Evolutionary conservation across 148 eudicot genomes (phyloP), one percentile per base, ranked within the genome.

Genomic region (Vaccinium macrocarpon): DNA sequence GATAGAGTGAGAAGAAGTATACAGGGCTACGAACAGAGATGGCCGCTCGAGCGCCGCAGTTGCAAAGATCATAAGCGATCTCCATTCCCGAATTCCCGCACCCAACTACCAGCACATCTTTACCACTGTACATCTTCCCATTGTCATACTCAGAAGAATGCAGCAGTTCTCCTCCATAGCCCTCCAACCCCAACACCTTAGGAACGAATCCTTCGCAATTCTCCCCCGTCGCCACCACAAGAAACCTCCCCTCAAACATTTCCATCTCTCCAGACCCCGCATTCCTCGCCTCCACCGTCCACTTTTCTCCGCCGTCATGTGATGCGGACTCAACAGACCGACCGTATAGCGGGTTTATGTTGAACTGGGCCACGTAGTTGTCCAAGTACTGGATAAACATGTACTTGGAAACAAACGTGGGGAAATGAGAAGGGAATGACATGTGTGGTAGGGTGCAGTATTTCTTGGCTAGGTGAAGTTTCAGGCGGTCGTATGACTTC

Each of bases 191-290:
- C 0, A 25, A 5, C 46, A 87, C 64, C 9, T 61, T 21, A 3
- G 87, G 87, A 35, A 87, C 56, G 21, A 70, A 84, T 1, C 77
- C 89, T 46, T 85, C 83, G 2, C 85, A 79, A 27, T 85, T 87
- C 29, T 87, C 89, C 0, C 90, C 90, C 1, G 81, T 86, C 1
- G 87, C 85, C 1, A 88, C 90, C 14, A 88, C 90, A 6, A 88
- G 81, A 84, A 84, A 87, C 81, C 52, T 18, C 12, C 84, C 76
- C 38, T 6, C n/a, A 6, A 79, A 83, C 27, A 52, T 84, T 51
- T 88, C 86, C 1, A 0, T 16, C 51, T 21, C 75, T 3, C 55
- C 80, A 0, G 68, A 46, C 6, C 19, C 27, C 51, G 27, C 29
- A 13, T 83, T 74, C 68, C 35, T 51, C 0, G 76, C 86, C 76